Conservation (phyloP, 2,329 filamentous ascomycete genomes). For the Aspergillus bombycis region DNA sequence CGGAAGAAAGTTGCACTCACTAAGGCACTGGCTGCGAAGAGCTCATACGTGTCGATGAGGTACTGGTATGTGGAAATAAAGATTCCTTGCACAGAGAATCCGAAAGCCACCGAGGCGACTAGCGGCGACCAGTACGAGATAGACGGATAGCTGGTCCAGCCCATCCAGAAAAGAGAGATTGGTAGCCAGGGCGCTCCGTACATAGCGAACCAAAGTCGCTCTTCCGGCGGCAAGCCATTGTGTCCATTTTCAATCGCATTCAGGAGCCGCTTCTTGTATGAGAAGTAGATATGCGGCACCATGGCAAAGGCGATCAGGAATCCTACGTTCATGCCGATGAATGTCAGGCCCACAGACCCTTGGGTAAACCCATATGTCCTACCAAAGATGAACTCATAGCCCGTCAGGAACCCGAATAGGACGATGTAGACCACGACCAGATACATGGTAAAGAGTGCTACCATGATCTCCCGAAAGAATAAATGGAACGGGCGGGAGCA, state of each 20-base stretch:
- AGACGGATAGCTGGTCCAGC: slow-evolving; percentile 52
- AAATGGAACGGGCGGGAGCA: slow-evolving; percentile 53
- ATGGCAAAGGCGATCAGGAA: slow-evolving; percentile 41
- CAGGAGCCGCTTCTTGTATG: slow-evolving; percentile 33
- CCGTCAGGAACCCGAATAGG: slow-evolving; percentile 42
- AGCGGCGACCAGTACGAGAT: slow-evolving; percentile 57
- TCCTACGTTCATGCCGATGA: slow-evolving; percentile 51
- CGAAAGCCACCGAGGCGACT: slow-evolving; percentile 54
- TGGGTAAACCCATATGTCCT: slow-evolving; percentile 51
- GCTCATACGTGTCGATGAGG: slow-evolving; percentile 60
- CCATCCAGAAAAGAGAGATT: slow-evolving; percentile 61
- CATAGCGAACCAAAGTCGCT: slow-evolving; percentile 58
- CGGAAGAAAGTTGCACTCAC: slow-evolving; percentile 45
- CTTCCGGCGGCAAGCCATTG: slow-evolving; percentile 53
- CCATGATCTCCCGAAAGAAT: slow-evolving; percentile 48
- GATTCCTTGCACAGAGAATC: slow-evolving; percentile 52
- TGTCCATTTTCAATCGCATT: slow-evolving; percentile 32
- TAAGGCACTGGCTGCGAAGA: slow-evolving; percentile 53
- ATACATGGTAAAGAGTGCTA: slow-evolving; percentile 32
- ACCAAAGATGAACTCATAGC: slow-evolving; percentile 55
- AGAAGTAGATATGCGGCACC: slow-evolving; percentile 48
- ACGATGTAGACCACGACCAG: slow-evolving; percentile 36
- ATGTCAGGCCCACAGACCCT: slow-evolving; percentile 52
- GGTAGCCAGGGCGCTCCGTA: slow-evolving; percentile 55
- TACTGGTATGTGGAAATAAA: slow-evolving; percentile 59